Evolutionary conservation across 2,329 filamentous ascomycete species (phyloP), one percentile per base, ranked within the genome.

Genomic region (Alternaria rosae): DNA sequence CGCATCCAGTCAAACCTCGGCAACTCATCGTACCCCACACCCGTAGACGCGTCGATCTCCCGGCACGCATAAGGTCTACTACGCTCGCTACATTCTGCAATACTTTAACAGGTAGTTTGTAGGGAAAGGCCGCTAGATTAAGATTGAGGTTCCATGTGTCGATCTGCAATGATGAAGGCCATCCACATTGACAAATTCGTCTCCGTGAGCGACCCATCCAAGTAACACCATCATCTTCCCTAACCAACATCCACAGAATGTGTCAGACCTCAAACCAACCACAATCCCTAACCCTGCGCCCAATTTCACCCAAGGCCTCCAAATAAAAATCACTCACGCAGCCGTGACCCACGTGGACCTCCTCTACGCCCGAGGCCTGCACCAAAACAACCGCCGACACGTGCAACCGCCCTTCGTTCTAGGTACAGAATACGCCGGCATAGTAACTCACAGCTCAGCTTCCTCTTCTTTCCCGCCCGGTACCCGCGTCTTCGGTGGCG

Each of bases 301-400:
- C 4, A 74, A 76, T 30, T 61, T 74, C 10, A 70, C 75, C 28
- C 74, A 83, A 61, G 78, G 82, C 32, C 67, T 86, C 17, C 66
- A 61, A 7, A 75, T 87, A 41, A 79, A 79, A 56, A 82, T 88
- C 54, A 84, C 84, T 2, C 86, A 87, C 60, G 84, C 84, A 56
- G 85, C 86, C 5, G 79, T 88, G 21, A 88, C 88, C 56, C 88
- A 87, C 70, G 86, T 88, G 50, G 87, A 89, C 69, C 82, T 87
- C 9, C 82, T 89, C 48, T 88, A 89, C 70, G 85, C 84, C 3
- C 73, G 72, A 69, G 87, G 87, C 8, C 82, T 84, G 65, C 87
- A 89, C 68, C 87, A 89, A 69, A 89, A 89, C 71, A 88, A 88
- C 70, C 80, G 78, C 28, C 81, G 81, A n/a, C 82, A 86, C 56